phyloP scores from a whole-genome alignment of 1,139 yeast species.

The Martiniozyma asiatica region DNA sequence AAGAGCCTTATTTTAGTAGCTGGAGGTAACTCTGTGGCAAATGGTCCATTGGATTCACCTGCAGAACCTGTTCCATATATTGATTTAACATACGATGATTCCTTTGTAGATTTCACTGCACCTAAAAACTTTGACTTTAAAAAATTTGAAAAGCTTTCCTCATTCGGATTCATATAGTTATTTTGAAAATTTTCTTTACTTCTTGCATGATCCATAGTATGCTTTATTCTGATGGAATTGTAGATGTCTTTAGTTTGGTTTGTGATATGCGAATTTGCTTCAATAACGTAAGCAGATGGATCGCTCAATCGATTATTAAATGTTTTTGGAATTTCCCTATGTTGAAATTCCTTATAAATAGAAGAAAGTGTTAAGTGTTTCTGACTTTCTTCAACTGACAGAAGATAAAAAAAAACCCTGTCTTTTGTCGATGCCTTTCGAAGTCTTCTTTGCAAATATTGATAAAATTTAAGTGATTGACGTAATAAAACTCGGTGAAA shows the following conservation, averaged over 20 bases:
- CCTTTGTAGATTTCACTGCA: slow-evolving; percentile 20
- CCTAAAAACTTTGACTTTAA: slow-evolving; percentile 16
- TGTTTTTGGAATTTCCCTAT: no score
- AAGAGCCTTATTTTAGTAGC: slow-evolving; percentile 18
- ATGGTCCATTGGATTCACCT: slow-evolving; percentile 3
- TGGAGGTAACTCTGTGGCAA: slow-evolving; percentile 13
- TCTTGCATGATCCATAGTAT: no score
- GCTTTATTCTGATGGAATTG: no score
- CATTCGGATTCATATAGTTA: no score
- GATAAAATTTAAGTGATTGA: slow-evolving; percentile 1
- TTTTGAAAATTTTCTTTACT: no score
- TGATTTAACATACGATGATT: slow-evolving; percentile 16
- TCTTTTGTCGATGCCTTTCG: slow-evolving; percentile 11
- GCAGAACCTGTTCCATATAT: slow-evolving; percentile 7
- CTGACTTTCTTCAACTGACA: slow-evolving; percentile 13
- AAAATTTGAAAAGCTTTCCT: slow-evolving; percentile 13
- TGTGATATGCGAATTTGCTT: no score
- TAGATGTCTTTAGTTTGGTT: no score
- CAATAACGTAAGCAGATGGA: no score
- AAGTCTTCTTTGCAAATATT: slow-evolving; percentile 1
- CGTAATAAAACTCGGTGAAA: background rate
- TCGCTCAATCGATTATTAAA: no score
- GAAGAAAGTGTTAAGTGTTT: no score
- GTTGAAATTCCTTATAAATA: no score
- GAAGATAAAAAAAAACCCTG: slow-evolving; percentile 17